A percentile compares a stretch with the other conserved stretches of the same genome.
phyloP scores from a whole-genome alignment of 2,329 filamentous ascomycete species.

The Cladophialophora yegresii region DNA sequence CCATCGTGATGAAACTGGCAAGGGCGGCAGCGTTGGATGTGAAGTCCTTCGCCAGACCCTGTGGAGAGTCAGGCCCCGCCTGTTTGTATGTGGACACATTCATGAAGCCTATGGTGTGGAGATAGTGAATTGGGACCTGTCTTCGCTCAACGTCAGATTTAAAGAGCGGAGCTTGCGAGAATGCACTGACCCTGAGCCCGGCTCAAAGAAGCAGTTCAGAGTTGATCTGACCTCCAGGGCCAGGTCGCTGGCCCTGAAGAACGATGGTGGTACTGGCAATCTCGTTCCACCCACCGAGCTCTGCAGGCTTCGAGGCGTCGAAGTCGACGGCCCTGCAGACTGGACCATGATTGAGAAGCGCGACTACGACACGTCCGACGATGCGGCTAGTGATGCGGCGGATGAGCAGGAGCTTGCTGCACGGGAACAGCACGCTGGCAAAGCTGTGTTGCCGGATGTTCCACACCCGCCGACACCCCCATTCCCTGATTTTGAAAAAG shows the following conservation, averaged over 20 bases:
- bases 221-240: constrained; percentile 51
- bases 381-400: not conserved
- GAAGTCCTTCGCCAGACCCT: constrained; percentile 49
- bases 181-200: constrained; percentile 52
- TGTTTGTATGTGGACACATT: constrained; percentile 62
- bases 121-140: constrained; percentile 52
- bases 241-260: constrained; percentile 15
- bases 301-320: constrained; percentile 28
- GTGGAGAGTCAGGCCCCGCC: constrained; percentile 51
- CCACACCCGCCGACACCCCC: constrained; percentile 13
- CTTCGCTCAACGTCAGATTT: constrained; percentile 35
- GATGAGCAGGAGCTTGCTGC: not conserved
- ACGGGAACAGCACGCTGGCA: constrained; percentile 35
- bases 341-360: constrained; percentile 33
- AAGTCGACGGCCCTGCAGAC: constrained; percentile 22
- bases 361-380: not conserved
- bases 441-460: constrained; percentile 34
- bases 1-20: constrained; percentile 49
- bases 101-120: constrained; percentile 59
- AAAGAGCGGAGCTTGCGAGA: constrained; percentile 41
- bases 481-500: constrained; percentile 28
- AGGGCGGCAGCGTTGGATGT: constrained; percentile 51
- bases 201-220: constrained; percentile 57
- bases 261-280: constrained; percentile 23
- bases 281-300: constrained; percentile 7